These are phyloP conservation scores for Pythium chondricola DNA, from an alignment of 352 stramenopile genomes.

Conservation along the genomic window DNA sequence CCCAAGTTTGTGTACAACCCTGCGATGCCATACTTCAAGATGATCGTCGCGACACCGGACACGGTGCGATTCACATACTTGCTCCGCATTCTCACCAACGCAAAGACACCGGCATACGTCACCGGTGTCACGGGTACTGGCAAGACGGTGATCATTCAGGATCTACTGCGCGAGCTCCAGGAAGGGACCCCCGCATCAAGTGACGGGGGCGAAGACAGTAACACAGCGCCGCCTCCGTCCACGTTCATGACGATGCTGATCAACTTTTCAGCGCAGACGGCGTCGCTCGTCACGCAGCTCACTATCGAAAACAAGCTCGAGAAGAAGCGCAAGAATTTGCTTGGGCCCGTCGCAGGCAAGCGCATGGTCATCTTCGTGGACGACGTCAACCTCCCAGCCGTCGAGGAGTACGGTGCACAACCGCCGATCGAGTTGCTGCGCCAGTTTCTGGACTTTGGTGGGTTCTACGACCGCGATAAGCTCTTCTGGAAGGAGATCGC, in stretches of 20 bases:
- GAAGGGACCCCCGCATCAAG: slow-evolving; percentile 8
- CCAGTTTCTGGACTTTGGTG: slow-evolving; percentile 93
- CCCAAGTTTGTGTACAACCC: slow-evolving; percentile 38
- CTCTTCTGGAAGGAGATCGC: slow-evolving; percentile 96
- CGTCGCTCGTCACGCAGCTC: slow-evolving; percentile 80
- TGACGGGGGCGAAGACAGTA: slow-evolving; percentile 14
- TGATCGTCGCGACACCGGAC: slow-evolving; percentile 46
- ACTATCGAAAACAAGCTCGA: slow-evolving; percentile 93
- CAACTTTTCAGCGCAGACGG: slow-evolving; percentile 91
- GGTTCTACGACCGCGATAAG: slow-evolving; percentile 96
- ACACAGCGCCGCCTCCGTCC: slow-evolving; percentile 17
- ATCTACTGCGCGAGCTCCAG: slow-evolving; percentile 36
- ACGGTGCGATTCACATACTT: slow-evolving; percentile 40
- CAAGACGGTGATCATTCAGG: slow-evolving; percentile 73
- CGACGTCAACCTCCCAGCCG: slow-evolving; percentile 92
- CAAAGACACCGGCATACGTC: slow-evolving; percentile 61
- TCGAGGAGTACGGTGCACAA: slow-evolving; percentile 94
- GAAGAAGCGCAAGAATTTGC: slow-evolving; percentile 93
- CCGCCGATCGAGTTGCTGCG: slow-evolving; percentile 91
- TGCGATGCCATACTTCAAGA: slow-evolving; percentile 41
- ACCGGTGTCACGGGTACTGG: slow-evolving; percentile 73
- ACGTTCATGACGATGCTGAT: slow-evolving; percentile 77
- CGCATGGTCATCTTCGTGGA: slow-evolving; percentile 94
- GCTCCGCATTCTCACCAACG: slow-evolving; percentile 24
- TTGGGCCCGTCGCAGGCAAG: slow-evolving; percentile 85